These are phyloP conservation scores for Cavenderia fasciculata DNA, from an alignment of 78 protist genomes.

Conservation along the genomic window DNA sequence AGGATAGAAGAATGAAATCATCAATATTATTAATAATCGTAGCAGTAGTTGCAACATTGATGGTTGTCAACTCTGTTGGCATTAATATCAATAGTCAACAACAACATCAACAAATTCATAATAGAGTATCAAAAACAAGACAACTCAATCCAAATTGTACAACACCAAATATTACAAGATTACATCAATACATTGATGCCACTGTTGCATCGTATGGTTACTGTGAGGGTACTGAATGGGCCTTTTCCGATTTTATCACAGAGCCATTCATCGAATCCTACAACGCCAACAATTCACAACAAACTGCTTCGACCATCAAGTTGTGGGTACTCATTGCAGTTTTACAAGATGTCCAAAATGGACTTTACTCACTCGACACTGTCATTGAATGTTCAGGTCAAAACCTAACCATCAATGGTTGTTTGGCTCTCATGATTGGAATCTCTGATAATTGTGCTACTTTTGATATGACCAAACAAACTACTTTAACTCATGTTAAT, in stretches of 20 bases:
- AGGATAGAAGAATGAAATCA: too few relatives aligned
- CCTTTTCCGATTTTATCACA: conserved; percentile 7
- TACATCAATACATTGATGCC: neutral
- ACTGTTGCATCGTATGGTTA: conserved; percentile 41
- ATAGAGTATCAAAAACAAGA: too few relatives aligned
- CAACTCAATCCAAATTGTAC: conserved; percentile 1
- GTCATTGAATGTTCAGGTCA: conserved; percentile 33
- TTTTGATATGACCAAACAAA: conserved; percentile 9
- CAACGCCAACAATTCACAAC: conserved; percentile 18
- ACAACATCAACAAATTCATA: neutral
- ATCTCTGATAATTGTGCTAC: conserved; percentile 75
- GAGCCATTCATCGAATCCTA: neutral
- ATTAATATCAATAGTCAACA: too few relatives aligned
- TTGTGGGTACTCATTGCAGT: conserved; percentile 58
- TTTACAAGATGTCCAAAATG: conserved; percentile 38
- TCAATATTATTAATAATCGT: too few relatives aligned
- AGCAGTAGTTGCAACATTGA: neutral
- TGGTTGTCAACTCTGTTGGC: neutral
- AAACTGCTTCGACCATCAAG: conserved; percentile 68
- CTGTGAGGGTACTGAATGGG: conserved; percentile 77
- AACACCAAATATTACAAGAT: conserved; percentile 3
- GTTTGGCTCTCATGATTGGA: conserved; percentile 68
- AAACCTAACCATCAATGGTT: neutral
- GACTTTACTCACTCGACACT: conserved; percentile 29
- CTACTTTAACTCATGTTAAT: conserved; percentile 30